Percentiles rank a stretch among this genome's conserved stretches.
Evolutionary conservation across 768 basidiomycete genomes (phyloP).

Genomic region (Fomitopsis serialis): DNA sequence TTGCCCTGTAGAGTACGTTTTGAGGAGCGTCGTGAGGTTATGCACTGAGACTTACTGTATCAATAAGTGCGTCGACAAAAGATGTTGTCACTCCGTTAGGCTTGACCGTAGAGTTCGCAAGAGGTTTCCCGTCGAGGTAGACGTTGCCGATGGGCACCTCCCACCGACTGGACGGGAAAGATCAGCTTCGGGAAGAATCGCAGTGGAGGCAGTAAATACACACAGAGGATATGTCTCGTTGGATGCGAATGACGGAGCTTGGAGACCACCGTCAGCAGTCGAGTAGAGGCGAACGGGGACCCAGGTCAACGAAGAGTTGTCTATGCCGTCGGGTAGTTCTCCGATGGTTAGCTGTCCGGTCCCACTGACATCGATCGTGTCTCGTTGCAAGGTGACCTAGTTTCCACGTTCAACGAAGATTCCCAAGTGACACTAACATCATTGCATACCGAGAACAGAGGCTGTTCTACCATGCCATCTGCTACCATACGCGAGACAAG

Average conservation of each 20-base stretch:
- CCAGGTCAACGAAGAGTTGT: slow-evolving; percentile 57
- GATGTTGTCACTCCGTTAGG: slow-evolving; percentile 33
- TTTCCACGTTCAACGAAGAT: background rate
- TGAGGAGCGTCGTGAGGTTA: background rate
- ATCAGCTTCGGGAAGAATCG: background rate
- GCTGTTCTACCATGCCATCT: slow-evolving; percentile 41
- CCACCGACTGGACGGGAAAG: slow-evolving; percentile 36
- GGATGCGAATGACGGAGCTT: slow-evolving; percentile 50
- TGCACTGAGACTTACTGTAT: slow-evolving; percentile 46
- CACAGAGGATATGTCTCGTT: slow-evolving; percentile 46
- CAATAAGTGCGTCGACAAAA: slow-evolving; percentile 58
- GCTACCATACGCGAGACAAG: slow-evolving; percentile 29
- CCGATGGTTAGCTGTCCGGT: slow-evolving; percentile 68
- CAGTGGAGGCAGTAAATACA: background rate
- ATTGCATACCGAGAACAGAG: slow-evolving; percentile 24
- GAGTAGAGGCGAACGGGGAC: slow-evolving; percentile 56
- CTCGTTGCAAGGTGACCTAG: slow-evolving; percentile 59
- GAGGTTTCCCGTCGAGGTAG: slow-evolving; percentile 58
- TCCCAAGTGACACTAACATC: background rate
- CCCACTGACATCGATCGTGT: slow-evolving; percentile 61
- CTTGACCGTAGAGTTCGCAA: slow-evolving; percentile 50
- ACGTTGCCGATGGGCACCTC: slow-evolving; percentile 70
- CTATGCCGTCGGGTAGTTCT: slow-evolving; percentile 49
- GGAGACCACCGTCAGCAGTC: slow-evolving; percentile 45
- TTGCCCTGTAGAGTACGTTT: slow-evolving; percentile 47